These are phyloP conservation scores for Phytophthora sojae DNA, from an alignment of 352 stramenopile genomes.

Conservation along the genomic window DNA sequence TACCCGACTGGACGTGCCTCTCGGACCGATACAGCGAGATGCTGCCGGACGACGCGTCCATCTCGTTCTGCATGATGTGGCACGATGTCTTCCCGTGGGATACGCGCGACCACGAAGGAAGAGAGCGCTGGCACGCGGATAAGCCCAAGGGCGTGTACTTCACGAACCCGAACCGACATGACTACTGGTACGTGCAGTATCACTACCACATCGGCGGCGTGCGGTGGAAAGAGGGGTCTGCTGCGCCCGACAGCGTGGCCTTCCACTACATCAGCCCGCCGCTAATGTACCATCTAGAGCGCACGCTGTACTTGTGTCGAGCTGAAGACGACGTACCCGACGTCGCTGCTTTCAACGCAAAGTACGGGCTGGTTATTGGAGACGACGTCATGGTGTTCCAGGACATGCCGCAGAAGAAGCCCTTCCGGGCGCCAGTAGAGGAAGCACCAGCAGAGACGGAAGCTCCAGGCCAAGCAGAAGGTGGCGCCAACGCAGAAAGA, in stretches of 20 bases:
- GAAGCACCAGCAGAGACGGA: neutral
- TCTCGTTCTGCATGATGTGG: constrained; percentile 91
- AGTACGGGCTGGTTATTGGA: constrained; percentile 58
- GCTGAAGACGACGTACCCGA: constrained; percentile 50
- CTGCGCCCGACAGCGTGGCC: constrained; percentile 70
- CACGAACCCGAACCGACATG: constrained; percentile 51
- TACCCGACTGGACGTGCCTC: constrained; percentile 66
- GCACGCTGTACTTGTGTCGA: constrained; percentile 75
- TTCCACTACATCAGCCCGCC: constrained; percentile 80
- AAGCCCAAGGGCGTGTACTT: constrained; percentile 76
- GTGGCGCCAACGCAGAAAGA: constrained; percentile 5
- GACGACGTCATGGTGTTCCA: constrained; percentile 56
- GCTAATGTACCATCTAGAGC: constrained; percentile 86
- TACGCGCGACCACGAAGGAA: constrained; percentile 69
- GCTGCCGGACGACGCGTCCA: constrained; percentile 80
- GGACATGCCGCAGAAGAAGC: constrained; percentile 35
- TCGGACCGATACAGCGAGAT: constrained; percentile 74
- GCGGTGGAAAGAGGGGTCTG: constrained; percentile 52
- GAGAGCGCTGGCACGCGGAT: constrained; percentile 82
- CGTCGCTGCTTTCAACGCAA: constrained; percentile 61
- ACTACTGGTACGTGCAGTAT: constrained; percentile 83
- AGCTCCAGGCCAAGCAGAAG: constrained; percentile 9
- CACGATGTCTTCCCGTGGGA: constrained; percentile 75
- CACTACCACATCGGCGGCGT: constrained; percentile 77
- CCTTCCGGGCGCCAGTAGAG: constrained; percentile 1